phyloP scores from a whole-genome alignment of 2,329 filamentous ascomycete genomes.

The Trichoderma arundinaceum region DNA sequence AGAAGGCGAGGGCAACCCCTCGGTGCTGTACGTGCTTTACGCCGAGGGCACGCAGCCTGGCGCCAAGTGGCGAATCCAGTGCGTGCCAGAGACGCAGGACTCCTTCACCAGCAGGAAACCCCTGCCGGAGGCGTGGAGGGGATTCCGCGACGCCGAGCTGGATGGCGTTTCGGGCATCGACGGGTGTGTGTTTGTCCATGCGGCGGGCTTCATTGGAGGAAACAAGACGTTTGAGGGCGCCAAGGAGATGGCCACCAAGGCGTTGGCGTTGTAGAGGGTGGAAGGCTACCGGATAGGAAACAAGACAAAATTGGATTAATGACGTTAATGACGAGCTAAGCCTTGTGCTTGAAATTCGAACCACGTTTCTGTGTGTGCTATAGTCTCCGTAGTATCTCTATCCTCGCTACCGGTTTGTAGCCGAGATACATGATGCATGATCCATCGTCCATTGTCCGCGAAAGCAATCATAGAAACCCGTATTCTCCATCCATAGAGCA shows the following conservation, averaged over 20 bases:
- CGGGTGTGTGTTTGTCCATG: constrained; percentile 91
- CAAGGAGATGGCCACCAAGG: constrained; percentile 82
- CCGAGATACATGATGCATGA: too few species aligned
- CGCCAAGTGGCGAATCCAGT: constrained; percentile 91
- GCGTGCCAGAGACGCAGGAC: constrained; percentile 81
- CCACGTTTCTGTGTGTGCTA: background rate
- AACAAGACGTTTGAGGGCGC: constrained; percentile 91
- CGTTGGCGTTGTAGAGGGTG: constrained; percentile 53
- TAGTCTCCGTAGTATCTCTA: background rate
- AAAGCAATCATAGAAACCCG: too few species aligned
- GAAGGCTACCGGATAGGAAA: background rate
- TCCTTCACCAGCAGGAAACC: constrained; percentile 93
- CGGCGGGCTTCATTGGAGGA: constrained; percentile 93
- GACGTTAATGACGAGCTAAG: too few species aligned
- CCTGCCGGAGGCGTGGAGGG: constrained; percentile 89
- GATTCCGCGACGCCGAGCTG: constrained; percentile 83
- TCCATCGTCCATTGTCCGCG: too few species aligned
- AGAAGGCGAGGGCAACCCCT: constrained; percentile 61
- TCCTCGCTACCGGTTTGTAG: background rate
- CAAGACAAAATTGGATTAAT: background rate
- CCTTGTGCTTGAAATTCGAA: background rate
- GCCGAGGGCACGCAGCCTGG: constrained; percentile 77
- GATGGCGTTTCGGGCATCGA: constrained; percentile 71
- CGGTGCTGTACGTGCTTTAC: constrained; percentile 86
- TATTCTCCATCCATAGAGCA: too few species aligned